These are phyloP conservation scores for Plasmodium adleri DNA, from an alignment of 169 alveolate species.

Conservation along the genomic window DNA sequence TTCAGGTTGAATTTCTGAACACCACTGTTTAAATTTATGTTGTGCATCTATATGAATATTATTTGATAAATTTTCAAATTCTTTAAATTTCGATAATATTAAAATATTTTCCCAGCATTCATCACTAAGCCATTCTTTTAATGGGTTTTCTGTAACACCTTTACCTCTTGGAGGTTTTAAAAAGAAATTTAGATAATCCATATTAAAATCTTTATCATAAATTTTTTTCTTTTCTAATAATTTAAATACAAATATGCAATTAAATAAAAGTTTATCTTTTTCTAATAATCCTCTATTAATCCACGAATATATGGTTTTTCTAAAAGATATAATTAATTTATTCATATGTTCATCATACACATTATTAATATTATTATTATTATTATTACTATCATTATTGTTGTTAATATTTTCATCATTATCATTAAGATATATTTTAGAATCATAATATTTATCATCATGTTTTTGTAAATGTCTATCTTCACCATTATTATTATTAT, in stretches of 20 bases:
- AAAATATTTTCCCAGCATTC: constrained; percentile 91
- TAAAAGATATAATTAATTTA: constrained; percentile 90
- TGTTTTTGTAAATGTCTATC: background rate
- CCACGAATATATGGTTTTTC: constrained; percentile 95
- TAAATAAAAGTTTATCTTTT: constrained; percentile 94
- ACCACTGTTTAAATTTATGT: constrained; percentile 96
- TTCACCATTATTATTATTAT: constrained; percentile 82
- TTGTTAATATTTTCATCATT: constrained; percentile 15
- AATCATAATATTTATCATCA: constrained; percentile 5
- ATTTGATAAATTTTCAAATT: constrained; percentile 93
- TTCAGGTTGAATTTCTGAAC: constrained; percentile 96
- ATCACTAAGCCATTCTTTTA: constrained; percentile 95
- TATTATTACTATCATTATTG: background rate
- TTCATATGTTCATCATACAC: constrained; percentile 52
- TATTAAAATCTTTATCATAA: constrained; percentile 89
- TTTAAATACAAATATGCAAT: constrained; percentile 94
- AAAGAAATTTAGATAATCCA: constrained; percentile 91
- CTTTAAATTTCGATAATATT: constrained; percentile 91
- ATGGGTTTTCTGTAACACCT: constrained; percentile 93
- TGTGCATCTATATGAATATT: constrained; percentile 97
- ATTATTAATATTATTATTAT: background rate
- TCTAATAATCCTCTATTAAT: constrained; percentile 96
- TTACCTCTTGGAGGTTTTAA: constrained; percentile 91
- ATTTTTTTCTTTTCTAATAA: constrained; percentile 93
- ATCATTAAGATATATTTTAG: constrained; percentile 19